Evolutionary conservation across 805 yeast genomes (phyloP).

Genomic region (Saccharomycopsis javanensis): DNA sequence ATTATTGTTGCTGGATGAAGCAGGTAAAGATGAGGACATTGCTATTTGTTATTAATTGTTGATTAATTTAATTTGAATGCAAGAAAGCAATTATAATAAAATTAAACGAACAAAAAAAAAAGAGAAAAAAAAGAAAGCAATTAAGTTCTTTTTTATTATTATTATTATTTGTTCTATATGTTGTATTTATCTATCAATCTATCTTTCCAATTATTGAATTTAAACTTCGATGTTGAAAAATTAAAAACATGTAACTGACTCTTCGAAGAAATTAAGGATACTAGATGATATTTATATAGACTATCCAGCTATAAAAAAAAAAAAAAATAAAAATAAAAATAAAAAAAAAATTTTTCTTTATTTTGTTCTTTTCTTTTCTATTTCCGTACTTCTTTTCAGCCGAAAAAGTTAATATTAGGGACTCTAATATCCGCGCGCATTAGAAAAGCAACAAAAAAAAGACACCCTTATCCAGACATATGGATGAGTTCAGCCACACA

Average conservation of each 20-base stretch:
- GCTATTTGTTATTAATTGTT: not conserved
- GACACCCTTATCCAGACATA: not conserved
- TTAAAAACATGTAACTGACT: too few relatives aligned
- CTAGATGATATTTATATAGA: not conserved
- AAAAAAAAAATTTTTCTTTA: too few relatives aligned
- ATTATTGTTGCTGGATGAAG: not conserved
- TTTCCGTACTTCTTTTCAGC: not conserved
- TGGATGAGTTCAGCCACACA: slow-evolving; percentile 1
- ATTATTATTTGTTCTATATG: too few relatives aligned
- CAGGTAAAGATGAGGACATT: not conserved
- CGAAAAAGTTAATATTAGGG: not conserved
- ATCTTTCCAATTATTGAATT: too few relatives aligned
- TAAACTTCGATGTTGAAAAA: too few relatives aligned
- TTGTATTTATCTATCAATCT: too few relatives aligned
- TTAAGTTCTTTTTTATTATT: too few relatives aligned
- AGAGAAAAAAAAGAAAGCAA: too few relatives aligned
- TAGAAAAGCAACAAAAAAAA: not conserved
- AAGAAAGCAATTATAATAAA: too few relatives aligned
- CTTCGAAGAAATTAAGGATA: not conserved
- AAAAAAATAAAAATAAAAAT: not conserved
- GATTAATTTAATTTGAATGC: too few relatives aligned
- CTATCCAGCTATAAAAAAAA: not conserved
- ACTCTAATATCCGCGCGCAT: slow-evolving; percentile 1
- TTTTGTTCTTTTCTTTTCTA: not conserved
- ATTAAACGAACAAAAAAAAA: too few relatives aligned